phyloP scores from a whole-genome alignment of 352 stramenopile species.

The Lagenidium sp. region DNA sequence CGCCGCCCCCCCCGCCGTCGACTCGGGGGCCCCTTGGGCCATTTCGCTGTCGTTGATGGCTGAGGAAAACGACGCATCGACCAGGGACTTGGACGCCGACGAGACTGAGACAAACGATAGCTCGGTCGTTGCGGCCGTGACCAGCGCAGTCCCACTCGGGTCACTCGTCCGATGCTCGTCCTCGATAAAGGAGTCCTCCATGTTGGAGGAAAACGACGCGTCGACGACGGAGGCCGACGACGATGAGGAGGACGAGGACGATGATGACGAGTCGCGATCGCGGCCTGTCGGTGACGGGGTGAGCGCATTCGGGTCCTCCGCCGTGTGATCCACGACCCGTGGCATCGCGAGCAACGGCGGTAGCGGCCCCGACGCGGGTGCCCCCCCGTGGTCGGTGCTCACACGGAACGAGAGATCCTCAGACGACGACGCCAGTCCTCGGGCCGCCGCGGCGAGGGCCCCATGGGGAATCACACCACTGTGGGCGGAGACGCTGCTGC shows the following conservation, averaged over 20 bases:
- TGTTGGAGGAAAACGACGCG: conserved; percentile 11
- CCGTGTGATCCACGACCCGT: conserved; percentile 8
- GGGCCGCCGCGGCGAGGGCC: too few relatives aligned
- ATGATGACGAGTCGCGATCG: conserved; percentile 7
- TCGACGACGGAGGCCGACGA: not conserved
- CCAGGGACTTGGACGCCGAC: not conserved
- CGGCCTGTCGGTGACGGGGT: not conserved
- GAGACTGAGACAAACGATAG: not conserved
- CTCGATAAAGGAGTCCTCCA: conserved; percentile 12
- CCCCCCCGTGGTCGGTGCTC: conserved; percentile 4
- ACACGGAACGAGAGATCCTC: conserved; percentile 9
- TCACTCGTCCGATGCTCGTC: too few relatives aligned
- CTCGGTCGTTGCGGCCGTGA: not conserved
- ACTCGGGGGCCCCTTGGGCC: too few relatives aligned
- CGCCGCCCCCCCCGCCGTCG: too few relatives aligned
- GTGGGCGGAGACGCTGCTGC: not conserved
- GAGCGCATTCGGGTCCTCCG: not conserved
- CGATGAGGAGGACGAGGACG: not conserved
- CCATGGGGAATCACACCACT: too few relatives aligned
- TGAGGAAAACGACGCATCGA: too few relatives aligned
- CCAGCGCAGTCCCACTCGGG: too few relatives aligned
- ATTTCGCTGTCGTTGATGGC: too few relatives aligned
- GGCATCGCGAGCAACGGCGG: not conserved
- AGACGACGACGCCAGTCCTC: too few relatives aligned
- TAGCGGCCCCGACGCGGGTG: not conserved